Evolutionary conservation across 148 eudicot species (phyloP), one percentile per base, ranked within the genome.

Genomic region (Spergularia marina): DNA sequence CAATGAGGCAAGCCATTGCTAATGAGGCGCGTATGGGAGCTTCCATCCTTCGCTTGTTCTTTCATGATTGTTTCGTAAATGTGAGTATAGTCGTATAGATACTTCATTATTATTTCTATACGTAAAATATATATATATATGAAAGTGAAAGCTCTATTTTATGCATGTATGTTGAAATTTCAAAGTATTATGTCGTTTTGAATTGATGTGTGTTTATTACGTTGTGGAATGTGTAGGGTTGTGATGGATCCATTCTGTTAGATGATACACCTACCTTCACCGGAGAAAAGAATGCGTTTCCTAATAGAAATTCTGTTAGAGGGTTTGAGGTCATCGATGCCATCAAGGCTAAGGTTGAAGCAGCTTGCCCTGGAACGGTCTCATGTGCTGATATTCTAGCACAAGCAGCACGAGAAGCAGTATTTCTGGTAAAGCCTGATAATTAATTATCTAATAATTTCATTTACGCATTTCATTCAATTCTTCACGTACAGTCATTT

Each of bases 61-160:
- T 83, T 69, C 85, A 83, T 64, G 85, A 83, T 51, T 83, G 83
- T 59, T 83, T 83, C 41, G 85, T 83, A 12, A 79, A 83, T 20
- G 85, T 83, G 34, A 70, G 73, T 70, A 25, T 10, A 23, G 3
- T 12, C 5, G 25, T 12, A 25, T 25, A 25, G 2, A 64, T 9
- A 34, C 10, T 11, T 21, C 11, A 25, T 34, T 0, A 63, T 30
- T 30, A 1, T 34, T 10, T 6, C 36, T 30, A 61, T 61, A 57
- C 7, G 4, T 18, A 30, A 30, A 30, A 30, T 30, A 16, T 57
- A 57, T 30, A 16, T 57, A 57, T 54, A 12, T 4, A 30, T 30
- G 36, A 30, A 30, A 30, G 36, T 30, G 36, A 30, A 30, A 30
- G 36, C 36, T 30, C 4, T 30, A 0, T 30, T 30, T 30, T 2